Conservation (phyloP, 1,284 basidiomycete genomes). For the Caloboletus inedulis region DNA sequence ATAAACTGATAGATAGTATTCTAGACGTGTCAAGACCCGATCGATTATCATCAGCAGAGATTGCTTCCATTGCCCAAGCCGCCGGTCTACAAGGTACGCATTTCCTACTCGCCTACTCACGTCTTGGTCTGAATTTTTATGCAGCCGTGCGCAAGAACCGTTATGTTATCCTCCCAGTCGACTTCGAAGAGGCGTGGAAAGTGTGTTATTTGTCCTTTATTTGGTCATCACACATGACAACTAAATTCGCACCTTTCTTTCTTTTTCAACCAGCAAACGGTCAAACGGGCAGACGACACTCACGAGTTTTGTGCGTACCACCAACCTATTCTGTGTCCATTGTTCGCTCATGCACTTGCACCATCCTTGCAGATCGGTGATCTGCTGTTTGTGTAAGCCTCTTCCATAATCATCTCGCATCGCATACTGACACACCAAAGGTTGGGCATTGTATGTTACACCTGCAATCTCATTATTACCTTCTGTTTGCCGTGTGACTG, state of each 20-base stretch:
- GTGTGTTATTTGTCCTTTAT: slow-evolving; percentile 58
- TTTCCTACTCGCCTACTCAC: neutral
- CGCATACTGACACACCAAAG: slow-evolving; percentile 13
- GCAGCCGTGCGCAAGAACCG: slow-evolving; percentile 95
- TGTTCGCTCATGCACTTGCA: neutral
- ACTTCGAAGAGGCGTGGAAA: slow-evolving; percentile 99
- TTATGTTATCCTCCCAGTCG: slow-evolving; percentile 94
- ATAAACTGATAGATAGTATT: slow-evolving; percentile 11
- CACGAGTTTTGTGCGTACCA: slow-evolving; percentile 85
- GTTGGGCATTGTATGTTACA: slow-evolving; percentile 23
- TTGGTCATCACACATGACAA: slow-evolving; percentile 35
- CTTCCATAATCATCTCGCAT: neutral
- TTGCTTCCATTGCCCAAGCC: slow-evolving; percentile 94
- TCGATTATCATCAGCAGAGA: slow-evolving; percentile 93
- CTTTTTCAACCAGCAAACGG: slow-evolving; percentile 70
- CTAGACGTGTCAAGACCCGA: slow-evolving; percentile 96
- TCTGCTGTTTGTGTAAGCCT: slow-evolving; percentile 20
- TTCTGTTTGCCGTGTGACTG: slow-evolving; percentile 14
- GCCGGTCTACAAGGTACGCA: slow-evolving; percentile 90
- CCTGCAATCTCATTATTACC: slow-evolving; percentile 31
- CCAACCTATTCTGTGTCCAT: neutral
- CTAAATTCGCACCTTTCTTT: slow-evolving; percentile 37
- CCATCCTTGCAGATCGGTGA: slow-evolving; percentile 27
- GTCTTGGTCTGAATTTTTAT: slow-evolving; percentile 7
- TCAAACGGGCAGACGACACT: slow-evolving; percentile 92